phyloP scores from a whole-genome alignment of 805 yeast genomes.

The Lachancea dasiensis region DNA sequence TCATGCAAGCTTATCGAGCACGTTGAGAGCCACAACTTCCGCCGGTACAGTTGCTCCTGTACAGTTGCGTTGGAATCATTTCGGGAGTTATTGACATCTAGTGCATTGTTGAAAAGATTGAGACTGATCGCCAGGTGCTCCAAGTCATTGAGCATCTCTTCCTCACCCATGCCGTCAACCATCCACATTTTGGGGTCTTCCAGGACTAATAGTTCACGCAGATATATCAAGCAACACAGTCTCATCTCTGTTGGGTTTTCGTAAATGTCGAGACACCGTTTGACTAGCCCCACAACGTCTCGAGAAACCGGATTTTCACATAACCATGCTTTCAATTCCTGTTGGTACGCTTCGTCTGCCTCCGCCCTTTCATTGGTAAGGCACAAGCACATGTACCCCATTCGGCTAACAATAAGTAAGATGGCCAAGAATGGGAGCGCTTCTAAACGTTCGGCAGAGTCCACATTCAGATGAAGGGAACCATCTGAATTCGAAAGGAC shows the following conservation, averaged over 20 bases:
- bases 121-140: conserved; percentile 3
- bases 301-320: conserved; percentile 2
- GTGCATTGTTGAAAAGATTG: conserved; percentile 5
- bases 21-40: conserved; percentile 8
- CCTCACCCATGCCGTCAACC: conserved; percentile 1
- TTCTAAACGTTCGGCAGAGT: neutral
- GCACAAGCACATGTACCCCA: conserved; percentile 7
- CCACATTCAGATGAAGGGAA: conserved; percentile 4
- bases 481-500: conserved; percentile 16
- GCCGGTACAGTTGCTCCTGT: conserved; percentile 6
- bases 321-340: conserved; percentile 1
- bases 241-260: conserved; percentile 7
- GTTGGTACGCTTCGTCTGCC: neutral
- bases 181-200: conserved; percentile 3
- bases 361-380: conserved; percentile 4
- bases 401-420: conserved; percentile 5
- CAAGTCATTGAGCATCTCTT: conserved; percentile 3
- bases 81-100: neutral
- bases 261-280: conserved; percentile 2
- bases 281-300: conserved; percentile 5
- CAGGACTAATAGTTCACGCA: conserved; percentile 2
- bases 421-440: conserved; percentile 4
- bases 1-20: conserved; percentile 8
- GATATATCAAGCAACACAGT: conserved; percentile 7
- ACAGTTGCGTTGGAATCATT: conserved; percentile 3